Percentiles rank a stretch among this genome's conserved stretches.
Conservation (phyloP, 2,329 filamentous ascomycete genomes). For the Colletotrichum godetiae region DNA sequence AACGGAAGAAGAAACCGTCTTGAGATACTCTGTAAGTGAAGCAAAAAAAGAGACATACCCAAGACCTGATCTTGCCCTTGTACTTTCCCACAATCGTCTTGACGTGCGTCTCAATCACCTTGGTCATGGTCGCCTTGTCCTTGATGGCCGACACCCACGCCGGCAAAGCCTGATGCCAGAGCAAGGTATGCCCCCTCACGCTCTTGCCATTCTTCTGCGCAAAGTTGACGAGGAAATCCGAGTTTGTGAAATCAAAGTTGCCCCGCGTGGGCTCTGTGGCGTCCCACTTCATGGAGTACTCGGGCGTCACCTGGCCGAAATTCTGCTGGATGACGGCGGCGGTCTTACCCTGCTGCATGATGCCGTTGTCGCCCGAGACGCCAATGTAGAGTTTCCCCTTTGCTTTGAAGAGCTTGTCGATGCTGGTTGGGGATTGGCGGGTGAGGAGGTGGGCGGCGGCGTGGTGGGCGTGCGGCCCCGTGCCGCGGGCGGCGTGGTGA, state of each 20-base stretch:
- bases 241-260: constrained; percentile 64
- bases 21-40: background rate
- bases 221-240: constrained; percentile 70
- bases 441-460: constrained; percentile 53
- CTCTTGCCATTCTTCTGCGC: constrained; percentile 65
- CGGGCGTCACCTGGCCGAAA: constrained; percentile 74
- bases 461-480: constrained; percentile 37
- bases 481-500: no score
- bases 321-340: constrained; percentile 66
- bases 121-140: constrained; percentile 63
- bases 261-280: constrained; percentile 59
- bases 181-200: constrained; percentile 73
- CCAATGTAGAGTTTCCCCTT: constrained; percentile 76
- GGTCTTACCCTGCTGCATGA: constrained; percentile 61
- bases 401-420: constrained; percentile 67
- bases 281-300: constrained; percentile 81
- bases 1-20: background rate
- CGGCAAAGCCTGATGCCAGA: constrained; percentile 71
- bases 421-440: constrained; percentile 55
- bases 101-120: constrained; percentile 70
- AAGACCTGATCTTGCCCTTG: constrained; percentile 72
- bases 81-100: constrained; percentile 67
- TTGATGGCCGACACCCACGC: constrained; percentile 68
- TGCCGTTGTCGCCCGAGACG: constrained; percentile 64
- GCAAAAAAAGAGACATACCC: constrained; percentile 47